Evolutionary conservation across 352 stramenopile species (phyloP).

Genomic region (Pythium utonaiense): DNA sequence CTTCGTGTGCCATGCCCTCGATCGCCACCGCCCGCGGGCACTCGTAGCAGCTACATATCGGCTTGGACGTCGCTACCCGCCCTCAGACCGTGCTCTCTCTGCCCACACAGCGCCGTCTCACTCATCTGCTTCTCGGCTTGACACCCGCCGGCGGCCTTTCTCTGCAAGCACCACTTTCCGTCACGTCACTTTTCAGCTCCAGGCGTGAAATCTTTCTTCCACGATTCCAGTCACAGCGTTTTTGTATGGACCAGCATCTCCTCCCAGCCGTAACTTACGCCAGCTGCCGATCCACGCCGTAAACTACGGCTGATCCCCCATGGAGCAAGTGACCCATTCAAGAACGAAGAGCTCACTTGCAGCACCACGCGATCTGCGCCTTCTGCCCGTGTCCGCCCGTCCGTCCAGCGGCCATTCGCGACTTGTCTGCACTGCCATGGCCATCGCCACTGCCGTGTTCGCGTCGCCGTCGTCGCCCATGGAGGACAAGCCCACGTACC

Average conservation of each 20-base stretch:
- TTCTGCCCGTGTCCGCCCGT: not conserved
- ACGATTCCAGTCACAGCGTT: conserved; percentile 13
- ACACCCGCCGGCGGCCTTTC: no score
- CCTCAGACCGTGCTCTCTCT: no score
- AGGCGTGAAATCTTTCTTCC: not conserved
- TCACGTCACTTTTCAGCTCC: conserved; percentile 19
- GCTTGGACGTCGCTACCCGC: no score
- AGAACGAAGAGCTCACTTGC: conserved; percentile 1
- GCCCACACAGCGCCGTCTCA: not conserved
- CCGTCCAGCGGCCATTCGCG: not conserved
- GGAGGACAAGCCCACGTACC: conserved; percentile 26
- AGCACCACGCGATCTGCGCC: not conserved
- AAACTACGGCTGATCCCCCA: no score
- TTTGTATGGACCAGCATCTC: conserved; percentile 19
- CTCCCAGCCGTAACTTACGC: conserved; percentile 12
- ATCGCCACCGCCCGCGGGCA: no score
- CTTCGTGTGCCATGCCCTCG: no score
- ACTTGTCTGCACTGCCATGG: conserved; percentile 10
- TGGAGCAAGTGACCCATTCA: not conserved
- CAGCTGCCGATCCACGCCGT: not conserved
- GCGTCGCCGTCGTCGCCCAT: conserved; percentile 14
- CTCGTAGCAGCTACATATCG: no score
- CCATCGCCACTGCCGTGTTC: conserved; percentile 16
- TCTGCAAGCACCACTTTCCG: not conserved
- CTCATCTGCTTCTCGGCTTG: no score